Conservation (phyloP, 1,284 basidiomycete genomes). For the Agroathelia rolfsii region DNA sequence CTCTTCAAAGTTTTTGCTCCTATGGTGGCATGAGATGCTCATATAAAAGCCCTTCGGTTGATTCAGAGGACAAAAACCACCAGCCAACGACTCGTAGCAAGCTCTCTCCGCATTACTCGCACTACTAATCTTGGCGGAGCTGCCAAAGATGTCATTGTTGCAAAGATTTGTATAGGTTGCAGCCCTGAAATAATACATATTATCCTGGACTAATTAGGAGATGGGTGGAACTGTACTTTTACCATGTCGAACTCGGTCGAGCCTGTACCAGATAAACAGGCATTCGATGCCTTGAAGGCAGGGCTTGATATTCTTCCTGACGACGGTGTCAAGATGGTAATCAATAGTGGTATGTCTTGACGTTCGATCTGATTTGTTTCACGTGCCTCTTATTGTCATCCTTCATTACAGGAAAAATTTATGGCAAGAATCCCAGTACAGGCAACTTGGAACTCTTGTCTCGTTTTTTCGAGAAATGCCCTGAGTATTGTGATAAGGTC, state of each 20-base stretch:
- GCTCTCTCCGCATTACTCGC: conserved; percentile 9
- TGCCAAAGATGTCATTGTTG: conserved; percentile 17
- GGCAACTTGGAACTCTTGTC: conserved; percentile 32
- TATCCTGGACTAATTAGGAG: no score
- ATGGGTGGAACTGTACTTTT: no score
- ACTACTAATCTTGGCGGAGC: conserved; percentile 20
- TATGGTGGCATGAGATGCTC: no score
- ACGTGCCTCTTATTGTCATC: neutral
- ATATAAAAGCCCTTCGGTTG: no score
- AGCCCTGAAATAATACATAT: neutral
- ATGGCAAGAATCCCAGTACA: conserved; percentile 23
- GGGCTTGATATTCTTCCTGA: conserved; percentile 24
- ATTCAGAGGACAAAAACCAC: no score
- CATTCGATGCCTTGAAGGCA: conserved; percentile 19
- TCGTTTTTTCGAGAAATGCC: conserved; percentile 39
- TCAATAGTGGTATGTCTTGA: conserved; percentile 37
- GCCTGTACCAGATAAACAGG: conserved; percentile 25
- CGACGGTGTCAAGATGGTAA: conserved; percentile 32
- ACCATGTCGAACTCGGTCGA: no score
- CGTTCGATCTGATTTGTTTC: no score
- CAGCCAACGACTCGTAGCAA: no score
- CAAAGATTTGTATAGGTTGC: conserved; percentile 18
- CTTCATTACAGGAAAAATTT: conserved; percentile 28
- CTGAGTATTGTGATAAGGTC: conserved; percentile 40
- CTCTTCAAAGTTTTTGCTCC: no score